Evolutionary conservation across 1,284 basidiomycete species (phyloP).

Genomic region (Microbotryum violaceum): DNA sequence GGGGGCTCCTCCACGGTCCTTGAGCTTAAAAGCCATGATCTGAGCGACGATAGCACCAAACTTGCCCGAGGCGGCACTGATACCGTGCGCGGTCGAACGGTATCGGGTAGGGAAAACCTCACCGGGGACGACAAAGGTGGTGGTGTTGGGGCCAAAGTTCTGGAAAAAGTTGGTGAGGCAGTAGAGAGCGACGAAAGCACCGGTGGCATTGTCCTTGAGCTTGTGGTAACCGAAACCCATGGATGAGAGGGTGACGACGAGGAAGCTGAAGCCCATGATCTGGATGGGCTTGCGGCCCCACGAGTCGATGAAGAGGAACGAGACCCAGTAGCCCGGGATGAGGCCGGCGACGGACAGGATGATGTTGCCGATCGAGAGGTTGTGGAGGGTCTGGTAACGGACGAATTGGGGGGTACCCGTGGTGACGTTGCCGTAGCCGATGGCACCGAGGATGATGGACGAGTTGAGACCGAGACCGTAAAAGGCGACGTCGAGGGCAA

Average conservation of each 20-base stretch:
- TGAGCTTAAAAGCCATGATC: conserved; percentile 43
- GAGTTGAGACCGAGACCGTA: conserved; percentile 63
- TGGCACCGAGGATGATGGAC: conserved; percentile 51
- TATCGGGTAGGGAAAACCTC: conserved; percentile 63
- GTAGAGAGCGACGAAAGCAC: conserved; percentile 67
- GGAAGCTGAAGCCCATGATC: conserved; percentile 44
- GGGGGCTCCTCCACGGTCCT: conserved; percentile 28
- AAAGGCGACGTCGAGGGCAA: conserved; percentile 59
- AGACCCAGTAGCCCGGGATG: conserved; percentile 66
- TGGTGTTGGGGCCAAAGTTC: conserved; percentile 64
- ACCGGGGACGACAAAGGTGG: conserved; percentile 71
- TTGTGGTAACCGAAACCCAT: conserved; percentile 56
- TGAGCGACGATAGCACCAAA: conserved; percentile 75
- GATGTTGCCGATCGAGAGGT: conserved; percentile 46
- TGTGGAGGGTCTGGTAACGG: conserved; percentile 43
- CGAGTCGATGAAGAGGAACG: conserved; percentile 59
- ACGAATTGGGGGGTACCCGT: conserved; percentile 39
- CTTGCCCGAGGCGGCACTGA: conserved; percentile 67
- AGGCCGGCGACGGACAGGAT: conserved; percentile 54
- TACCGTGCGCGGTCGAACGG: conserved; percentile 73
- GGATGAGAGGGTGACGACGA: conserved; percentile 54
- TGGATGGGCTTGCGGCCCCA: conserved; percentile 67
- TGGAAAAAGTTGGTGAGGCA: conserved; percentile 54
- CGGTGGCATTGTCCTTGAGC: conserved; percentile 51
- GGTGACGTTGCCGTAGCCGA: conserved; percentile 47